phyloP scores from a whole-genome alignment of 768 basidiomycete species.

The Podaxis pistillaris region DNA sequence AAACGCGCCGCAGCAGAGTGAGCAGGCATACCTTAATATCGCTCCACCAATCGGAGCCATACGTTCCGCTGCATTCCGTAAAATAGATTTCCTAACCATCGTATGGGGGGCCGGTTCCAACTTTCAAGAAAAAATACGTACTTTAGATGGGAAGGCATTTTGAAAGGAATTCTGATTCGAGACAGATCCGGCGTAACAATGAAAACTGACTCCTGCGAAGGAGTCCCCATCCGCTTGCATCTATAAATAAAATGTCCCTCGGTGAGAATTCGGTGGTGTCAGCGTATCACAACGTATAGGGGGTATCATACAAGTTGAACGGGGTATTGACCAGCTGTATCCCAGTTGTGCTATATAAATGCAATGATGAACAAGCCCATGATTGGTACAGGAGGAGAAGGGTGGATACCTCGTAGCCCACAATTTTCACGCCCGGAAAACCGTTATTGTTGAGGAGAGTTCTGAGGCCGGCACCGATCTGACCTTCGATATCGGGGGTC shows the following conservation, averaged over 20 bases:
- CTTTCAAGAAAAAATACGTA: conserved; percentile 13
- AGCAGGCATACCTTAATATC: conserved; percentile 61
- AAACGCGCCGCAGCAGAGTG: background rate
- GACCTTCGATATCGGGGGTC: conserved; percentile 52
- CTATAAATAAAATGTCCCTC: conserved; percentile 18
- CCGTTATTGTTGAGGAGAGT: conserved; percentile 62
- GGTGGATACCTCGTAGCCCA: conserved; percentile 44
- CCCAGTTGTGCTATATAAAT: conserved; percentile 64
- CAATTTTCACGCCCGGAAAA: conserved; percentile 54
- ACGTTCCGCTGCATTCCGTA: conserved; percentile 64
- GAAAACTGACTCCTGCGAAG: conserved; percentile 68
- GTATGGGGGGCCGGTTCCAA: background rate
- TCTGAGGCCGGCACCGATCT: conserved; percentile 55
- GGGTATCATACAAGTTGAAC: conserved; percentile 36
- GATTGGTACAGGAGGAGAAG: background rate
- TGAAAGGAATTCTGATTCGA: conserved; percentile 56
- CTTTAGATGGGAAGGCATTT: conserved; percentile 54
- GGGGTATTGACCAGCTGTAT: conserved; percentile 60
- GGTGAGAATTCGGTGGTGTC: background rate
- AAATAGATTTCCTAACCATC: conserved; percentile 42
- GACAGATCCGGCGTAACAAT: conserved; percentile 65
- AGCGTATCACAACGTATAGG: background rate
- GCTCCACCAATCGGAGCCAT: conserved; percentile 75
- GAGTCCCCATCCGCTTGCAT: conserved; percentile 56
- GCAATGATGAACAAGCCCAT: background rate